phyloP scores from a whole-genome alignment of 768 basidiomycete species.

The Chalciporus sphaerocephalus region DNA sequence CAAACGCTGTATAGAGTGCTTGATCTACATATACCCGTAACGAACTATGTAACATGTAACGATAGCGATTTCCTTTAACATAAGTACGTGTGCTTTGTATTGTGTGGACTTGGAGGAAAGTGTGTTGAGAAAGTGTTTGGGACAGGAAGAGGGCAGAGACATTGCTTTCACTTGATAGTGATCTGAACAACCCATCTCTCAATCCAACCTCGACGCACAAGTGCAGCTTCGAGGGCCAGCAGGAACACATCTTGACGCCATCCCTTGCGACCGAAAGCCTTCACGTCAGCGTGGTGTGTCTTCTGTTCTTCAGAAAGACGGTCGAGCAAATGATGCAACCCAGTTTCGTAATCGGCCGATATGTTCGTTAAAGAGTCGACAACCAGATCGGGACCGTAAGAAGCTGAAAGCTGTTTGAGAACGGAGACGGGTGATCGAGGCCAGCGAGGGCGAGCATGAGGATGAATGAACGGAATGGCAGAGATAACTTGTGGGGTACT shows the following conservation, averaged over 20 bases:
- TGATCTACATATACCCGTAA: no score
- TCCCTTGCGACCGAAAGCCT: conserved; percentile 28
- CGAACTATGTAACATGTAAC: no score
- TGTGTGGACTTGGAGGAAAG: not conserved
- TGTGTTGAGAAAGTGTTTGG: not conserved
- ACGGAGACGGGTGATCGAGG: conserved; percentile 36
- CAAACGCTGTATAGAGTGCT: no score
- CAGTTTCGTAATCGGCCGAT: conserved; percentile 32
- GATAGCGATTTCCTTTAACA: no score
- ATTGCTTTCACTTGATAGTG: conserved; percentile 8
- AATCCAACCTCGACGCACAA: conserved; percentile 42
- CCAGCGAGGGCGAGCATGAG: conserved; percentile 32
- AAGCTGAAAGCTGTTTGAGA: conserved; percentile 33
- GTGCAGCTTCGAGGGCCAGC: conserved; percentile 48
- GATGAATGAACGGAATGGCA: conserved; percentile 41
- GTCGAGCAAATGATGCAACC: conserved; percentile 8
- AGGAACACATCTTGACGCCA: conserved; percentile 49
- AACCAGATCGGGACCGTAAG: conserved; percentile 17
- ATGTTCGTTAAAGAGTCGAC: conserved; percentile 39
- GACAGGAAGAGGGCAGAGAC: not conserved
- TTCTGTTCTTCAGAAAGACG: conserved; percentile 8
- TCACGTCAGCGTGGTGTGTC: conserved; percentile 11
- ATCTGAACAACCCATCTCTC: conserved; percentile 42
- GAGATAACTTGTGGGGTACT: conserved; percentile 39
- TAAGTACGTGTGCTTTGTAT: no score